Conservation (phyloP, 305 asterid species). For the Solanum hybrid region DNA sequence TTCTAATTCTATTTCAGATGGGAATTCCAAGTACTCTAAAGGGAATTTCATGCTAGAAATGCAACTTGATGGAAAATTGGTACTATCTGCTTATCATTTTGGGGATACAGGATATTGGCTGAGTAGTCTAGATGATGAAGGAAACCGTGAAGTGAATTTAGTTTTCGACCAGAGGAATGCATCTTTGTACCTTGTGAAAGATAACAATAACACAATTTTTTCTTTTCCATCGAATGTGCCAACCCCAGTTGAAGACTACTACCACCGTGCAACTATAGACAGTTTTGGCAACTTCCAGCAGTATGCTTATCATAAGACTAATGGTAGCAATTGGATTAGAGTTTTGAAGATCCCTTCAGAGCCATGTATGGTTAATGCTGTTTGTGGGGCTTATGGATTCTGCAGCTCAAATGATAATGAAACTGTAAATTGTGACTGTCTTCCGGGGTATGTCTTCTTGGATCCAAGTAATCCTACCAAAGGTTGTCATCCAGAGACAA, state of each 20-base stretch:
- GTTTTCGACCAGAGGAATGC: neutral
- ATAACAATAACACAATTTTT: neutral
- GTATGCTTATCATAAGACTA: neutral
- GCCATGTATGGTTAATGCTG: neutral
- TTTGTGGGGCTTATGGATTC: neutral
- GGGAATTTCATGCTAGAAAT: constrained; percentile 5
- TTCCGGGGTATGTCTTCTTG: neutral
- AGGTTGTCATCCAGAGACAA: neutral
- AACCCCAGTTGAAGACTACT: constrained; percentile 7
- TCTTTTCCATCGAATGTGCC: neutral
- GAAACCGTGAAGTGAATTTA: neutral
- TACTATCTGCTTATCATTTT: constrained; percentile 5
- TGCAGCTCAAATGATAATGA: constrained; percentile 1
- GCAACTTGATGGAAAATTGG: neutral
- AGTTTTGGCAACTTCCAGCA: neutral
- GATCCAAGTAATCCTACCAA: neutral
- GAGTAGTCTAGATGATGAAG: fast-evolving
- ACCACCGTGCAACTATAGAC: constrained; percentile 4
- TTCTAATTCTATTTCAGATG: neutral
- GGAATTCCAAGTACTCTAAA: neutral
- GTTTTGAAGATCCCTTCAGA: neutral
- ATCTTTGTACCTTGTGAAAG: neutral
- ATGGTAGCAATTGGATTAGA: neutral
- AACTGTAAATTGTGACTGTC: neutral
- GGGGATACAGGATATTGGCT: neutral